These are phyloP conservation scores for Tuber brumale DNA, from an alignment of 495 filamentous ascomycete species.

Conservation along the genomic window DNA sequence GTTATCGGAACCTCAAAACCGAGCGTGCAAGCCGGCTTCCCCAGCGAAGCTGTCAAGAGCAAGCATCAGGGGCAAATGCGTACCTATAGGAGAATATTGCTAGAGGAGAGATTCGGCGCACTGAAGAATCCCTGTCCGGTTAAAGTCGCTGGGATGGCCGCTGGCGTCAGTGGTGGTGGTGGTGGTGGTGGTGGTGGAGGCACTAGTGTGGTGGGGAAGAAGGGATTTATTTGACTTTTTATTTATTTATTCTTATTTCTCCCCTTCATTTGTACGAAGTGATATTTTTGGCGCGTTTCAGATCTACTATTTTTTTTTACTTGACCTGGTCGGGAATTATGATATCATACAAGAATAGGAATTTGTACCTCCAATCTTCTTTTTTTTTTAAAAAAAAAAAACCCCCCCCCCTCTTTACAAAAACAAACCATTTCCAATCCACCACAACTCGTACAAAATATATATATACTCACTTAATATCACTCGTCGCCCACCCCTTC, in stretches of 20 bases:
- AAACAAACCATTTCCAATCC: not conserved
- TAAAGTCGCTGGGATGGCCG: constrained; percentile 5
- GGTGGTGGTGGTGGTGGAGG: not conserved
- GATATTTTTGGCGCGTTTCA: not conserved
- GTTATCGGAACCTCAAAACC: constrained; percentile 22
- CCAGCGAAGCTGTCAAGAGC: not conserved
- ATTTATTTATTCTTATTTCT: not conserved
- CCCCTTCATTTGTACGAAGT: not conserved
- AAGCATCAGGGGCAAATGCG: constrained; percentile 18
- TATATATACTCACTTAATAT: not conserved
- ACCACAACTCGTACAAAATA: not conserved
- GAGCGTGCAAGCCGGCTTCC: not conserved
- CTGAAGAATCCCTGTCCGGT: constrained; percentile 15
- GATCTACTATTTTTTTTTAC: not conserved
- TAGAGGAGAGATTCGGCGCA: constrained; percentile 7
- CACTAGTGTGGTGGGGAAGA: not conserved
- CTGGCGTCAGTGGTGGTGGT: not conserved
- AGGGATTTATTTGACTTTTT: not conserved
- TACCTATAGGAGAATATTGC: constrained; percentile 6
- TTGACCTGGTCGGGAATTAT: too few species aligned
- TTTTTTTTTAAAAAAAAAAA: too few species aligned
- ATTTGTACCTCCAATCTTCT: not conserved
- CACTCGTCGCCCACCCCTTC: not conserved
- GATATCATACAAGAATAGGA: not conserved
- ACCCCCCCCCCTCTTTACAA: not conserved